These are phyloP conservation scores for Gleditsia sinensis DNA, from an alignment of 306 rosid species.

Conservation along the genomic window DNA sequence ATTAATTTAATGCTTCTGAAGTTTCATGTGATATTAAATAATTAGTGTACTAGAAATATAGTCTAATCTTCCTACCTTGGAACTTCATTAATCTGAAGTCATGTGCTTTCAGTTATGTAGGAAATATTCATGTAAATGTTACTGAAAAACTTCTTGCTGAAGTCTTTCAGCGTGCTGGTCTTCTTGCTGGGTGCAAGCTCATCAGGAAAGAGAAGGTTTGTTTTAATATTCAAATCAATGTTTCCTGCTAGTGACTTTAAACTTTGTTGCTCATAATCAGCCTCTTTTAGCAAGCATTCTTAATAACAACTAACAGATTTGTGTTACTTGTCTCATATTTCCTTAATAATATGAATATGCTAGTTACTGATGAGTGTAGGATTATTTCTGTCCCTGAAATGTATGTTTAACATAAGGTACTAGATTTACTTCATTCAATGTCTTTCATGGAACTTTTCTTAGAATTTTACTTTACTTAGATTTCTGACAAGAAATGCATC, in stretches of 20 bases:
- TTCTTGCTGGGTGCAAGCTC: conserved; percentile 70
- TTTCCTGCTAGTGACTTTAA: conserved; percentile 21
- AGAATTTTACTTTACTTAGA: conserved; percentile 8
- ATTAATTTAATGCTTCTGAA: conserved; percentile 17
- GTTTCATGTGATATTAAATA: conserved; percentile 18
- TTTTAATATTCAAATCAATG: conserved; percentile 26
- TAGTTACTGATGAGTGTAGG: conserved; percentile 1
- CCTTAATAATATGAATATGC: not conserved
- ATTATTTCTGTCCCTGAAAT: not conserved
- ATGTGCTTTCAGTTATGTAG: conserved; percentile 58
- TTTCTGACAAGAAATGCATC: conserved; percentile 6
- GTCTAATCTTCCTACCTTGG: conserved; percentile 18
- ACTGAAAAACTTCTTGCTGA: conserved; percentile 64
- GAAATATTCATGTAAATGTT: conserved; percentile 67
- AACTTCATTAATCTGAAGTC: conserved; percentile 29
- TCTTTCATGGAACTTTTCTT: not conserved
- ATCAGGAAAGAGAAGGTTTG: conserved; percentile 64
- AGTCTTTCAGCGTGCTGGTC: conserved; percentile 68
- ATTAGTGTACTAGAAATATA: conserved; percentile 2
- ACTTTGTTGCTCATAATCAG: not conserved
- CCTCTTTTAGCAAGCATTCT: conserved; percentile 16
- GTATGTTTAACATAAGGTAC: conserved; percentile 3
- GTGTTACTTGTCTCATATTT: not conserved
- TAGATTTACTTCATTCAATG: conserved; percentile 17
- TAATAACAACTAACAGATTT: not conserved